Percentiles rank a stretch among this genome's conserved stretches.
Evolutionary conservation across 2,329 filamentous ascomycete species (phyloP).

Genomic region (Xylariaceae sp.): DNA sequence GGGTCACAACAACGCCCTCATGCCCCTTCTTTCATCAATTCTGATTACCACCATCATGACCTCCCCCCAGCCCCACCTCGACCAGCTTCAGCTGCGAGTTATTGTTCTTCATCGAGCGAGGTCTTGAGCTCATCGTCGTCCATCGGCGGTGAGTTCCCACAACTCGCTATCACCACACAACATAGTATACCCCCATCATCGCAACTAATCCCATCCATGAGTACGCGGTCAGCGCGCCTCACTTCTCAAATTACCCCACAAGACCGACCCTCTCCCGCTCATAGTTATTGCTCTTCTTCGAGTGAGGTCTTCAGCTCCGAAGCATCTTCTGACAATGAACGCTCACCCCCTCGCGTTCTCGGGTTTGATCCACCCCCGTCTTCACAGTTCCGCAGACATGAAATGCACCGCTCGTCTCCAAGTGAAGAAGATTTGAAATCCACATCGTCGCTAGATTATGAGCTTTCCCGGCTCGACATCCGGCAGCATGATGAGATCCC

Average conservation of each 20-base stretch:
- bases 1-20: conserved; percentile 16
- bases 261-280: conserved; percentile 1
- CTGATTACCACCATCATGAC: conserved; percentile 10
- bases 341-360: conserved; percentile 5
- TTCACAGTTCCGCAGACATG: background rate
- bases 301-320: conserved; percentile 11
- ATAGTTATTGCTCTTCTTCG: conserved; percentile 11
- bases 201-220: conserved; percentile 18
- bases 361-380: conserved; percentile 4
- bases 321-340: conserved; percentile 10
- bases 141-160: conserved; percentile 4
- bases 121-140: conserved; percentile 14
- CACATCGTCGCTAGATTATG: conserved; percentile 9
- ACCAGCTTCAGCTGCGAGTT: conserved; percentile 15
- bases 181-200: conserved; percentile 11
- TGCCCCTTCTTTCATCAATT: conserved; percentile 10
- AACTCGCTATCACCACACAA: conserved; percentile 4
- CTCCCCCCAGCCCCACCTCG: conserved; percentile 9
- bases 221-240: conserved; percentile 9
- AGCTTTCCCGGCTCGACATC: conserved; percentile 10
- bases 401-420: conserved; percentile 9
- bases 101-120: conserved; percentile 16
- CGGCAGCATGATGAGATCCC: background rate
- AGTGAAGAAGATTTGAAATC: conserved; percentile 8
- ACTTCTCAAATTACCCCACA: conserved; percentile 8